phyloP scores from a whole-genome alignment of 352 stramenopile genomes.

The Pythium aquatile region DNA sequence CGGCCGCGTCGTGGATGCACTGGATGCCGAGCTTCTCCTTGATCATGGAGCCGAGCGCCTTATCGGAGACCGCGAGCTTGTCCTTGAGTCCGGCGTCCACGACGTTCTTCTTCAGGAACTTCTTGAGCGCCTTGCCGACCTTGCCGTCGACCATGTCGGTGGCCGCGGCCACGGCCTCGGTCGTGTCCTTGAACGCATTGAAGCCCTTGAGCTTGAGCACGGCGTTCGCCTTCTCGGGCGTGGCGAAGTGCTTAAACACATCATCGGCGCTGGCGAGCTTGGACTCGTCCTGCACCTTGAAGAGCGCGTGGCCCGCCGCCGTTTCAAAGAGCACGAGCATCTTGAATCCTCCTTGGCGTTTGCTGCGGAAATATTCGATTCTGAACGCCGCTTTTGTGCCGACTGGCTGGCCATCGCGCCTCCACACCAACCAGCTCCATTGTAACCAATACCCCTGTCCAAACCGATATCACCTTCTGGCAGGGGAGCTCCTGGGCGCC shows the following conservation, averaged over 20 bases:
- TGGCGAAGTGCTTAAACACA: slow-evolving; percentile 92
- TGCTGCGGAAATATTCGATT: slow-evolving; percentile 23
- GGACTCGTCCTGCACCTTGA: slow-evolving; percentile 97
- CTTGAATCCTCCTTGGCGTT: slow-evolving; percentile 23
- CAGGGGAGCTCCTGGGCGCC: background rate
- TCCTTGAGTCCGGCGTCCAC: slow-evolving; percentile 92
- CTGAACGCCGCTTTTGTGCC: slow-evolving; percentile 11
- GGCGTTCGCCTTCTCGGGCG: slow-evolving; percentile 87
- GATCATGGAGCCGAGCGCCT: slow-evolving; percentile 94
- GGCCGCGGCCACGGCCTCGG: slow-evolving; percentile 96
- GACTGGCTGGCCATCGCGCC: slow-evolving; percentile 23
- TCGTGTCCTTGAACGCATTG: slow-evolving; percentile 98
- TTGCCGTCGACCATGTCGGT: slow-evolving; percentile 98
- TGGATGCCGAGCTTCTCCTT: slow-evolving; percentile 98
- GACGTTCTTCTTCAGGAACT: slow-evolving; percentile 99
- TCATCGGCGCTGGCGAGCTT: slow-evolving; percentile 90
- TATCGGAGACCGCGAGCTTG: slow-evolving; percentile 97
- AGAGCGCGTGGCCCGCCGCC: slow-evolving; percentile 97
- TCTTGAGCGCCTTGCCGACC: slow-evolving; percentile 97
- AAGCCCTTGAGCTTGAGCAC: slow-evolving; percentile 97
- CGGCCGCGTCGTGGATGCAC: slow-evolving; percentile 90
- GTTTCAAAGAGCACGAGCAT: slow-evolving; percentile 99
- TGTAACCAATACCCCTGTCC: slow-evolving; percentile 17
- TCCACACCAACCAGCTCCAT: slow-evolving; percentile 22
- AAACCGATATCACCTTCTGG: slow-evolving; percentile 6